Conservation (phyloP, 495 filamentous ascomycete species). For the Monascus purpureus region DNA sequence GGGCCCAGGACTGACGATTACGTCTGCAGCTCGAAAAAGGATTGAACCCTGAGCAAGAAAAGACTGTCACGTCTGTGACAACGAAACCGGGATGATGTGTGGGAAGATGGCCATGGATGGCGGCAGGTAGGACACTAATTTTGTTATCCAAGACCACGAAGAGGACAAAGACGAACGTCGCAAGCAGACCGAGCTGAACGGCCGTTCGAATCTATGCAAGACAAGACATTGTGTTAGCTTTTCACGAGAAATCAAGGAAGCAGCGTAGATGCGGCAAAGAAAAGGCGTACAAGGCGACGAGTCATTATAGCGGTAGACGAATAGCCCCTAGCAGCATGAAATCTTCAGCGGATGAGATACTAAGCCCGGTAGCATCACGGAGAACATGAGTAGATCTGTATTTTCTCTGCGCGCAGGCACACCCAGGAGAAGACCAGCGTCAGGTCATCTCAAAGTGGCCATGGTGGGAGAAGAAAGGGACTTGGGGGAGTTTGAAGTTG, state of each 20-base stretch:
- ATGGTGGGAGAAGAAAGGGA: neutral
- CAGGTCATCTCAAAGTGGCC: conserved; percentile 16
- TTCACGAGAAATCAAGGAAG: conserved; percentile 1
- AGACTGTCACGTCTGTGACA: conserved; percentile 82
- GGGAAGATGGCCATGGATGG: conserved; percentile 70
- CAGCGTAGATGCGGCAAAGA: conserved; percentile 2
- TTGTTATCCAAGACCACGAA: conserved; percentile 68
- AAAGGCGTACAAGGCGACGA: conserved; percentile 28
- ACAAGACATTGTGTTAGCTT: conserved; percentile 3
- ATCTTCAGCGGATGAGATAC: conserved; percentile 10
- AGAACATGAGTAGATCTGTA: neutral
- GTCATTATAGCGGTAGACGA: conserved; percentile 30
- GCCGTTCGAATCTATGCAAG: conserved; percentile 56
- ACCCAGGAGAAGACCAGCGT: conserved; percentile 18
- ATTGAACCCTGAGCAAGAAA: conserved; percentile 60
- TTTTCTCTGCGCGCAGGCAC: conserved; percentile 5
- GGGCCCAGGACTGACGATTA: conserved; percentile 62
- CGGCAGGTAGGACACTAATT: conserved; percentile 68
- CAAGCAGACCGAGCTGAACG: conserved; percentile 60
- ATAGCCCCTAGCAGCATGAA: conserved; percentile 23
- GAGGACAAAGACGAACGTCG: conserved; percentile 49
- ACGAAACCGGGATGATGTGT: conserved; percentile 66
- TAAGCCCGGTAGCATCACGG: conserved; percentile 4
- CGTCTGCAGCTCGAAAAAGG: conserved; percentile 67
- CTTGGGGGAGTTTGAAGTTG: too few relatives aligned